Evolutionary conservation across 768 basidiomycete genomes (phyloP), one percentile per base, ranked within the genome.

Genomic region (Coprinopsis sp.): DNA sequence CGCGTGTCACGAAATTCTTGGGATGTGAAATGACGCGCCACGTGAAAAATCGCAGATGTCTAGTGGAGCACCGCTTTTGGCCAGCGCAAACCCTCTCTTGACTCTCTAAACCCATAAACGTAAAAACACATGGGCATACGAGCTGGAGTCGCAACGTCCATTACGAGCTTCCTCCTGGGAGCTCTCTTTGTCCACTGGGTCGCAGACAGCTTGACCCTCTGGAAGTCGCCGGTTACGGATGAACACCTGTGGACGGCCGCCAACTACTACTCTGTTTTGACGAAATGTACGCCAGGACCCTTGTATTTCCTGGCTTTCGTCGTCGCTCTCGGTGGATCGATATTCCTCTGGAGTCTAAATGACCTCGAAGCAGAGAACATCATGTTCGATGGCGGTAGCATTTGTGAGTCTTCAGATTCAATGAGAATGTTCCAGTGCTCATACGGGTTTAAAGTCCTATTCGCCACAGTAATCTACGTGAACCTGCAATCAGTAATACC

Each of bases 321-420:
- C 33, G 74, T 81, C 24, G 29, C 69, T 4, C 64, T 83, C 25
- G 89, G 88, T 3, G 84, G 69, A 2, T 63, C 71, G 24, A 85
- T 84, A 37, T 80, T 91, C 40, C 69, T 89, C 21, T 87, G 82
- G 81, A 91, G 87, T 62, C 69, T 91, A 51, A 71, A 79, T 27
- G 87, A 91, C 51, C 79, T 85, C 6, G 68, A 79, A 52, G 89
- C 89, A 2, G 86, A 81, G 25, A 91, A 92, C 63, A 71, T 92
- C 59, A 91, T 92, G 88, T 92, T 92, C 55, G 90, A 92, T 57
- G 89, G 90, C 21, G 90, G 85, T 41, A 91, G 88, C 63, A 83
- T 91, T 54, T 87, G 90, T 91, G 51, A 60, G 87, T 70, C 19
- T 33, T n/a, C 31, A 34, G 27, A 22, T 7, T n/a, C 7, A 23